These are phyloP conservation scores for Mucor circinelloides DNA, from an alignment of 371 early-diverging fungal species.

Conservation along the genomic window DNA sequence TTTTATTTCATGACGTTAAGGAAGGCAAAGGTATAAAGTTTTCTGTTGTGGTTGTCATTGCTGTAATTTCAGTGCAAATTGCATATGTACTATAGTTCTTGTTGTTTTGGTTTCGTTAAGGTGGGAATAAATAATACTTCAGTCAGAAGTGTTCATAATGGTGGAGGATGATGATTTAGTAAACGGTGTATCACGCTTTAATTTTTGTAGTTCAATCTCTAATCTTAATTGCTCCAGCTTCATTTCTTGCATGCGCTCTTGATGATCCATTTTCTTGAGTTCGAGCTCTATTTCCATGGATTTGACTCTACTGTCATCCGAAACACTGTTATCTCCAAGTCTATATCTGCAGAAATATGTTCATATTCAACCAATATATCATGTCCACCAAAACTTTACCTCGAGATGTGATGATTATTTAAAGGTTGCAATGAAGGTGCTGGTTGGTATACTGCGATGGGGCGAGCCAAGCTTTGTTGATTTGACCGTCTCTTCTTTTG, in stretches of 20 bases:
- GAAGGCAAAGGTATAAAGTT: too few relatives aligned
- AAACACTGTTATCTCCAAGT: background rate
- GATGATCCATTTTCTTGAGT: constrained; percentile 38
- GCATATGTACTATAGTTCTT: background rate
- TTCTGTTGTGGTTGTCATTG: too few relatives aligned
- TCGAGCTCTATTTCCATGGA: constrained; percentile 30
- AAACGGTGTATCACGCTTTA: constrained; percentile 12
- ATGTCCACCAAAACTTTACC: background rate
- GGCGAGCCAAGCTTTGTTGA: background rate
- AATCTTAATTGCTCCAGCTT: constrained; percentile 38
- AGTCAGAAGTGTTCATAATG: background rate
- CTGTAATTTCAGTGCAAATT: too few relatives aligned
- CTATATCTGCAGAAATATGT: constrained; percentile 4
- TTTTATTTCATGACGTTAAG: too few relatives aligned
- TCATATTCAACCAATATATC: background rate
- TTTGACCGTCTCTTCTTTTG: background rate
- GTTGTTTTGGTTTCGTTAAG: background rate
- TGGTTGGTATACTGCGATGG: background rate
- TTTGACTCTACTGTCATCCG: constrained; percentile 22
- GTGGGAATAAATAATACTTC: background rate
- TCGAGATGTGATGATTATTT: background rate
- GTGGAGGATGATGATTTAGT: background rate
- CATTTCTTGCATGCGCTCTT: constrained; percentile 45
- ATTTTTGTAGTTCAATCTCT: constrained; percentile 40
- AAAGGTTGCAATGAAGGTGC: background rate